phyloP scores from a whole-genome alignment of 2,329 filamentous ascomycete genomes.

The Bimuria novae-zelandiae region DNA sequence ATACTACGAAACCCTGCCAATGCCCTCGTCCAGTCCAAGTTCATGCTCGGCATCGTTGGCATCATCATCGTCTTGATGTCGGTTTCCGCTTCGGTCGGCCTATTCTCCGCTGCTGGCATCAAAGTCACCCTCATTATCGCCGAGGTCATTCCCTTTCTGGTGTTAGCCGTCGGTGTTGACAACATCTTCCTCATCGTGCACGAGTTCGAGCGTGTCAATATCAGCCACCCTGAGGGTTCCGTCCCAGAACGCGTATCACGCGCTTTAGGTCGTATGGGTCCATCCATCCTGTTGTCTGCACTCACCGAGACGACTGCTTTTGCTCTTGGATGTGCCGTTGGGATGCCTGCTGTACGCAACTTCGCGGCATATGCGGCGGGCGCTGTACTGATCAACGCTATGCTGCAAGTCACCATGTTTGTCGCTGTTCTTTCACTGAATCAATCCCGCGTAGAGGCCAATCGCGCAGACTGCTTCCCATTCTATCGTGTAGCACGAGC shows the following conservation, averaged over 20 bases:
- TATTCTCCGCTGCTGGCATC: conserved; percentile 89
- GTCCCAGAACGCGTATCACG: conserved; percentile 85
- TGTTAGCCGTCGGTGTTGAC: conserved; percentile 94
- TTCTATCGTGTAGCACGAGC: conserved; percentile 82
- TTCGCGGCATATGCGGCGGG: conserved; percentile 96
- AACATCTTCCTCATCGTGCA: conserved; percentile 99
- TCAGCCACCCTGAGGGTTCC: conserved; percentile 85
- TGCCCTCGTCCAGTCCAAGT: conserved; percentile 92
- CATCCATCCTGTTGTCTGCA: conserved; percentile 94
- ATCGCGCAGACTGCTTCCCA: conserved; percentile 88
- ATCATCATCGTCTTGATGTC: conserved; percentile 98
- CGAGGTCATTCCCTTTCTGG: conserved; percentile 96
- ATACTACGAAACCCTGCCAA: conserved; percentile 81
- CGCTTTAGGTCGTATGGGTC: conserved; percentile 93
- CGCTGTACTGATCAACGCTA: conserved; percentile 93
- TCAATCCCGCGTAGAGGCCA: conserved; percentile 85
- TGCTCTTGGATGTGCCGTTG: conserved; percentile 87
- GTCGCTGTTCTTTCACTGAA: conserved; percentile 89
- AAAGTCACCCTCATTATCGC: conserved; percentile 98
- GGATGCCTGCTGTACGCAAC: conserved; percentile 97
- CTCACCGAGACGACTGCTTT: conserved; percentile 93
- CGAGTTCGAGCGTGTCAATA: conserved; percentile 93
- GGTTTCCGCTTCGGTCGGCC: conserved; percentile 89
- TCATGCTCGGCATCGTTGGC: conserved; percentile 89
- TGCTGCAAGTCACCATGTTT: conserved; percentile 98